Evolutionary conservation across 1,284 basidiomycete species (phyloP).

Genomic region (Malassezia slooffiae): DNA sequence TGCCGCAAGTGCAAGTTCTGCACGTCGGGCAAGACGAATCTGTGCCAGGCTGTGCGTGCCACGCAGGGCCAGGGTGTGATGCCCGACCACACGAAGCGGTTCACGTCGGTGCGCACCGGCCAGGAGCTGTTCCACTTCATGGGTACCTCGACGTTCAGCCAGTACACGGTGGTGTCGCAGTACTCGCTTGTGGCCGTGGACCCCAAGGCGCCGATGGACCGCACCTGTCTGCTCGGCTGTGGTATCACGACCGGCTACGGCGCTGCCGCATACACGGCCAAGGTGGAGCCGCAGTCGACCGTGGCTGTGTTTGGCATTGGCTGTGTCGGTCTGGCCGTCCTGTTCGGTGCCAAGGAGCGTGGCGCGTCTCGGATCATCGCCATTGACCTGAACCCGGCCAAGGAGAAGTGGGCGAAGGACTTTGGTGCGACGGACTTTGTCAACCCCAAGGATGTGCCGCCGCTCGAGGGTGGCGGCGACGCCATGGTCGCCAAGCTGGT

Average conservation of each 20-base stretch:
- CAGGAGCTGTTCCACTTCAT: conserved; percentile 87
- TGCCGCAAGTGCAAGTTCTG: conserved; percentile 58
- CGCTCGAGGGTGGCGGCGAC: conserved; percentile 46
- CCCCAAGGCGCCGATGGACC: conserved; percentile 73
- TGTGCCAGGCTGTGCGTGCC: conserved; percentile 58
- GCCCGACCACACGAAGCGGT: conserved; percentile 84
- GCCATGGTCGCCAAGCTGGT: conserved; percentile 77
- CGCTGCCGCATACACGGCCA: conserved; percentile 58
- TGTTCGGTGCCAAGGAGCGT: conserved; percentile 60
- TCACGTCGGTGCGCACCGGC: conserved; percentile 65
- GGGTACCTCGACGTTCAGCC: conserved; percentile 96
- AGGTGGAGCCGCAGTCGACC: conserved; percentile 54
- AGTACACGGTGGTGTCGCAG: conserved; percentile 97
- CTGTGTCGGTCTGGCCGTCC: conserved; percentile 83
- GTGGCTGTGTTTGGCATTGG: conserved; percentile 94
- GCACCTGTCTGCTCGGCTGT: conserved; percentile 83
- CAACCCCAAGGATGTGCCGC: conserved; percentile 64
- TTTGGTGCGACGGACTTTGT: conserved; percentile 97
- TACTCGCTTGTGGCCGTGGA: conserved; percentile 88
- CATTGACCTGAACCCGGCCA: conserved; percentile 82
- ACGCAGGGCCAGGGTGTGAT: conserved; percentile 94
- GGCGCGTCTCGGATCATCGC: conserved; percentile 82
- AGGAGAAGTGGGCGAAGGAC: conserved; percentile 65
- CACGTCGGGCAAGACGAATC: conserved; percentile 94
- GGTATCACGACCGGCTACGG: conserved; percentile 97